Base-by-base conservation (phyloP, 805 yeast genomes). In the Lipomyces kockii region DNA sequence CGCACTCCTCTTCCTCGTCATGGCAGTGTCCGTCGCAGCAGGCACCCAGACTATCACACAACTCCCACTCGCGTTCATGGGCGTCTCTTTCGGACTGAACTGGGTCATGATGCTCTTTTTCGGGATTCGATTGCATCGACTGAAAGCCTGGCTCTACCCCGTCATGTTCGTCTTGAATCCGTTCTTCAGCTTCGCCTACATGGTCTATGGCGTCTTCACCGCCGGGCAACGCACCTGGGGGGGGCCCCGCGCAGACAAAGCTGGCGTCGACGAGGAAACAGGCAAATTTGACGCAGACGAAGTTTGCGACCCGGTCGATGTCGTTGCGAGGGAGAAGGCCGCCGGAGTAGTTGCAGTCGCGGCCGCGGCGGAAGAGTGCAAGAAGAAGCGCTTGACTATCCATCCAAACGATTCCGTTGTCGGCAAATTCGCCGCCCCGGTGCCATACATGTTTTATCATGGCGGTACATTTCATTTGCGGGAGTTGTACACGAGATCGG, bases 141-240 rank as follows among this genome's bases (percentile, higher is more conserved):
- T 49, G 49, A 68, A 68, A 39, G 56, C 64, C 9, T 68, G 69
- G 69, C 54, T 68, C 8, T 68, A 68, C 55, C 71, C 71, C 12
- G 27, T 68, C 35, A 65, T 65, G 71, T 68, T 61, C 43, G 53
- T 68, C 59, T 12, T 54, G 59, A 65, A 62, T 27, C 71, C 71
- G 46, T 61, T 64, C 20, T 49, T 68, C n/a, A 68, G 66, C 56
- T 68, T 66, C 70, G 51, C 51, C 5, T 68, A 68, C 49, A 62
- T 68, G 65, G 71, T 66, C 22, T 68, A 68, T 39, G 71, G 71
- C 2, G 51, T 68, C 25, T 68, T 68, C 56, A 68, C 71, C 4
- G 68, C 71, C 29, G 68, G 68, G 5, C 66, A 65, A 49, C 60
- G 68, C 12, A 68, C 71, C 17, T 68, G 71, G 71, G 71, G 71